A percentile compares a stretch with the other conserved stretches of the same genome.
Conservation (phyloP, 768 basidiomycete species). For the Cubamyces lactineus region DNA sequence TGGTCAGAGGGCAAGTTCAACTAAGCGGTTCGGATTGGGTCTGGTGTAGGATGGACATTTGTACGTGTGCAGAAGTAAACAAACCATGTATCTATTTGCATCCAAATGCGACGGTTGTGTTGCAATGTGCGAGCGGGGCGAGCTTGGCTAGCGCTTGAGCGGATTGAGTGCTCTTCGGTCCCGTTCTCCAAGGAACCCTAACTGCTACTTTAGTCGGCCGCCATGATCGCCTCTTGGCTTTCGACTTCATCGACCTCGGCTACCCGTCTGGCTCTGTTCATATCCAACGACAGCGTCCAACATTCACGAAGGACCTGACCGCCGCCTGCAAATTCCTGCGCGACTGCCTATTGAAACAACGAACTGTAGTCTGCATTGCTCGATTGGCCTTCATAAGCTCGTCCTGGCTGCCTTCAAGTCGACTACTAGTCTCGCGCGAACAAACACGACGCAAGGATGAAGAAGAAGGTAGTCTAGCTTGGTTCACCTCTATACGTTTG, state of each 20-base stretch:
- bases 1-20: conserved; percentile 76
- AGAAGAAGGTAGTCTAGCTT: conserved; percentile 56
- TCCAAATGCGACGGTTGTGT: background rate
- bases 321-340: too few relatives aligned
- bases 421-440: background rate
- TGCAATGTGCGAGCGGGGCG: too few relatives aligned
- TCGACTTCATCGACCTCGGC: background rate
- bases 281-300: too few relatives aligned
- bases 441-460: conserved; percentile 39
- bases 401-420: background rate
- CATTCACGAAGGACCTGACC: too few relatives aligned
- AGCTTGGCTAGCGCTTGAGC: too few relatives aligned
- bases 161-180: too few relatives aligned
- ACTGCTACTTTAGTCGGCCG: background rate
- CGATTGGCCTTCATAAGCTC: too few relatives aligned
- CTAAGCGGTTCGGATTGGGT: conserved; percentile 11
- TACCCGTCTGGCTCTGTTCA: too few relatives aligned
- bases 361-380: too few relatives aligned
- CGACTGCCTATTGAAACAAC: too few relatives aligned
- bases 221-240: conserved; percentile 21
- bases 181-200: too few relatives aligned
- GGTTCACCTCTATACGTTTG: background rate
- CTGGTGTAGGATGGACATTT: conserved; percentile 16
- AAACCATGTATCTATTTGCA: conserved; percentile 7
- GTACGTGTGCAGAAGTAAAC: conserved; percentile 21